phyloP scores from a whole-genome alignment of 805 yeast species.

The Zygoascus tannicola region DNA sequence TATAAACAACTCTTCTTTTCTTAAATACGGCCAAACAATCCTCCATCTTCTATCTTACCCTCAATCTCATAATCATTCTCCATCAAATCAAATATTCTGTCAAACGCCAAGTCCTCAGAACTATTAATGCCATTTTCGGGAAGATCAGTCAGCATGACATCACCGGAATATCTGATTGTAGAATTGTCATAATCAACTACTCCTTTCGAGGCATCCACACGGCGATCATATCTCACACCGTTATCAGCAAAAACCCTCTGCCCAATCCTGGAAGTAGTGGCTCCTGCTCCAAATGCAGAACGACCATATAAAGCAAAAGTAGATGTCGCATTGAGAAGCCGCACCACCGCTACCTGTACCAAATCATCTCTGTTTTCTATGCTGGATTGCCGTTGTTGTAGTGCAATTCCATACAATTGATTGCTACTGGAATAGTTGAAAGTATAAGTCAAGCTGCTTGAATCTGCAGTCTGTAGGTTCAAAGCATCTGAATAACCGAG shows the following conservation, averaged over 20 bases:
- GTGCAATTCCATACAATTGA: background rate
- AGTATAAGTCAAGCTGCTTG: background rate
- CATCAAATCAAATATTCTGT: no score
- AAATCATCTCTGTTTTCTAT: background rate
- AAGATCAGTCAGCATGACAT: no score
- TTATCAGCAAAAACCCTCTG: no score
- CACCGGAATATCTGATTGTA: no score
- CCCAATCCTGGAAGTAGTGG: background rate
- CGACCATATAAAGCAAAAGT: background rate
- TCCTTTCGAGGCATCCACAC: background rate
- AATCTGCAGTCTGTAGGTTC: background rate
- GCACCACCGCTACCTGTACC: background rate
- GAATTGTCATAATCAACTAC: background rate
- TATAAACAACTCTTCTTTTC: no score
- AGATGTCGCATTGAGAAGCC: background rate
- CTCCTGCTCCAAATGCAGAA: background rate
- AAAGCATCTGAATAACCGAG: background rate
- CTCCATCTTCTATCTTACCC: no score
- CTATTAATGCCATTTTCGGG: no score
- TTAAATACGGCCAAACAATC: no score
- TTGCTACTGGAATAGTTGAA: background rate
- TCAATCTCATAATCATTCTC: no score
- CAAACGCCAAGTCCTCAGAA: no score
- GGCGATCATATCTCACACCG: background rate
- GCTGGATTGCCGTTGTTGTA: background rate